Base-by-base conservation (phyloP, 1,284 basidiomycete species). In the Ganoderma leucocontextum region DNA sequence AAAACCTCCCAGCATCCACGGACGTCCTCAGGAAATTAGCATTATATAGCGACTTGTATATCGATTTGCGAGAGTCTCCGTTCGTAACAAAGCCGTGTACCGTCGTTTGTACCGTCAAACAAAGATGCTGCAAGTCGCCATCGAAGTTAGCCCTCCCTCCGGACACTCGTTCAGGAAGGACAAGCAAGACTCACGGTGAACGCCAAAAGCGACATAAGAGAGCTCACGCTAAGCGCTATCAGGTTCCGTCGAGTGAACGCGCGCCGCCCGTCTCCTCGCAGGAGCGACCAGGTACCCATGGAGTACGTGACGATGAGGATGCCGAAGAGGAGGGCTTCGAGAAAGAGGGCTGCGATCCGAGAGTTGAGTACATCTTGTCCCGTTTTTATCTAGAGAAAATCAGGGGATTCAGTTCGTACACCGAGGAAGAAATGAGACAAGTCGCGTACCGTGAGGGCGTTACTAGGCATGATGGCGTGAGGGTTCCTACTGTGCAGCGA, bases 281-380 rank as follows among this genome's bases (percentile, higher is more conserved):
- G 15, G 29, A 53, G 52, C 12, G 52, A 33, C 67, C 67, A 69
- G 39, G 65, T 62, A 9, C 67, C 52, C 25, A 33, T 53, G 52
- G 52, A 29, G 29, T 53, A 53, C 29, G 52, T 53, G 53, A 71
- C 63, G 36, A 62, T 33, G 62, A 69, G 66, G 35, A 52, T 65
- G 15, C 70, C 70, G 42, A 38, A 68, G 17, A 71, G 60, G 9
- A 71, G 35, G 10, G 70, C 66, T 60, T 71, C 70, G 38, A 71
- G 60, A 33, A 71, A 68, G 41, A 68, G 59, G n/a, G 38, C 64
- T 4, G 35, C 29, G 29, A 65, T 42, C 15, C 52, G 52, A 25
- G 52, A 53, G 52, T 53, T 53, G 25, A 53, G 52, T 15, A 53
- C 4, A 33, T 53, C 2, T 12, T 12, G 25, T 53, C 33, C 13